A percentile compares a stretch with the other conserved stretches of the same genome.
These are phyloP conservation scores for Nematocida displodere DNA, from an alignment of 371 early-diverging fungal species.

Conservation along the genomic window DNA sequence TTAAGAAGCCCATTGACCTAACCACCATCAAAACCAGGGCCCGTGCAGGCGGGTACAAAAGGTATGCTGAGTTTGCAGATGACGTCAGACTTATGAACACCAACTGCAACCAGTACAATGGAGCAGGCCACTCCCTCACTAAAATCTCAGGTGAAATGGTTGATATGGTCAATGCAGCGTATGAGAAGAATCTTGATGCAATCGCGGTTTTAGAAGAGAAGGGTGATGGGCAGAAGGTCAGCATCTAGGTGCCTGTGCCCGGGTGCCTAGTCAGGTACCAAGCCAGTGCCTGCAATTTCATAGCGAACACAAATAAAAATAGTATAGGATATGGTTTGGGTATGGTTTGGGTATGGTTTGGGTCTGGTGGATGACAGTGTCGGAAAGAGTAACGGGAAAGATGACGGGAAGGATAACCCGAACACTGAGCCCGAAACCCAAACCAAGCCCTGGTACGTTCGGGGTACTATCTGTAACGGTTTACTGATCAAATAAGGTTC, in stretches of 20 bases:
- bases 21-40: constrained; percentile 62
- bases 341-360: too few species aligned
- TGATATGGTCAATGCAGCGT: not conserved
- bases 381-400: too few species aligned
- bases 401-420: too few species aligned
- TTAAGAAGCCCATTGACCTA: constrained; percentile 64
- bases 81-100: constrained; percentile 62
- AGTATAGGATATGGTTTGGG: too few species aligned
- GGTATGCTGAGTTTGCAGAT: constrained; percentile 56
- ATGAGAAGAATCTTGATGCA: constrained; percentile 33
- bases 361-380: too few species aligned
- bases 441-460: too few species aligned
- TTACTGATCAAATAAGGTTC: too few species aligned
- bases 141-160: constrained; percentile 62
- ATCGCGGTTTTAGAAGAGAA: constrained; percentile 19
- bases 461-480: too few species aligned
- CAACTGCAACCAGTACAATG: constrained; percentile 66
- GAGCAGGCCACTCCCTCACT: constrained; percentile 63
- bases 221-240: not conserved
- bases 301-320: not conserved
- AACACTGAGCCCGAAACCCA: too few species aligned
- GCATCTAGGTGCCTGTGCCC: too few species aligned
- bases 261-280: too few species aligned
- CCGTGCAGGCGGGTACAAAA: constrained; percentile 56
- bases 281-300: not conserved